phyloP scores from a whole-genome alignment of 495 filamentous ascomycete species.

The Diplogelasinospora grovesii region DNA sequence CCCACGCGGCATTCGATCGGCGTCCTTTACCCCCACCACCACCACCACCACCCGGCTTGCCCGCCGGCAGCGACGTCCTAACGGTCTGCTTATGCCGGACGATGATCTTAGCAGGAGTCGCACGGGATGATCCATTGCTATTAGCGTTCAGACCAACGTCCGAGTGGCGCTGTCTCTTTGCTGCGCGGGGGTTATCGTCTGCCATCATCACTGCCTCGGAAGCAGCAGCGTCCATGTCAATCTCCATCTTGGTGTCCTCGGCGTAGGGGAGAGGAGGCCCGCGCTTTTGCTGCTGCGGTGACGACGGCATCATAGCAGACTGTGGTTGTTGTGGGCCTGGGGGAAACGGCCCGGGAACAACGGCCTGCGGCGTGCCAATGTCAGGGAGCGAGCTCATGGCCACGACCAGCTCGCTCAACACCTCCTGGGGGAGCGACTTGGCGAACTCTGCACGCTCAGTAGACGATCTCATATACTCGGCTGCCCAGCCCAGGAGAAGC shows the following conservation, averaged over 20 bases:
- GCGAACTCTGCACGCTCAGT: constrained; percentile 44
- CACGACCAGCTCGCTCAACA: constrained; percentile 48
- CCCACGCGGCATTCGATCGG: constrained; percentile 10
- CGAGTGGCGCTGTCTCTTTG: constrained; percentile 33
- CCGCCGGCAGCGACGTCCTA: constrained; percentile 19
- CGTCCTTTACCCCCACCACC: too few species aligned
- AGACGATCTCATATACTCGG: constrained; percentile 48
- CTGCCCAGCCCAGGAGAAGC: constrained; percentile 49
- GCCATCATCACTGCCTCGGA: constrained; percentile 18
- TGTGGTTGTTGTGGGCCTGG: too few species aligned
- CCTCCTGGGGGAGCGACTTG: constrained; percentile 46
- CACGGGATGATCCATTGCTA: too few species aligned
- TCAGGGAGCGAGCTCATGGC: constrained; percentile 45
- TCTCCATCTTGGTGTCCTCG: neutral
- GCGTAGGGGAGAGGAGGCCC: too few species aligned
- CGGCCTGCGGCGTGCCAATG: constrained; percentile 22
- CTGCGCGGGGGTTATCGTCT: constrained; percentile 10
- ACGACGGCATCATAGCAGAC: too few species aligned
- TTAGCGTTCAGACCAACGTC: too few species aligned
- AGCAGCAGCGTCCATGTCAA: constrained; percentile 3
- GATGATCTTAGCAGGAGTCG: constrained; percentile 9
- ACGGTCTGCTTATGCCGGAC: constrained; percentile 24
- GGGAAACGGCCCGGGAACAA: neutral
- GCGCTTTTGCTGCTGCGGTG: too few species aligned
- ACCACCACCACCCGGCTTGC: too few species aligned